A percentile compares a stretch with the other conserved stretches of the same genome.
Conservation (phyloP, 768 basidiomycete genomes). For the Podaxis carcinomalis region DNA sequence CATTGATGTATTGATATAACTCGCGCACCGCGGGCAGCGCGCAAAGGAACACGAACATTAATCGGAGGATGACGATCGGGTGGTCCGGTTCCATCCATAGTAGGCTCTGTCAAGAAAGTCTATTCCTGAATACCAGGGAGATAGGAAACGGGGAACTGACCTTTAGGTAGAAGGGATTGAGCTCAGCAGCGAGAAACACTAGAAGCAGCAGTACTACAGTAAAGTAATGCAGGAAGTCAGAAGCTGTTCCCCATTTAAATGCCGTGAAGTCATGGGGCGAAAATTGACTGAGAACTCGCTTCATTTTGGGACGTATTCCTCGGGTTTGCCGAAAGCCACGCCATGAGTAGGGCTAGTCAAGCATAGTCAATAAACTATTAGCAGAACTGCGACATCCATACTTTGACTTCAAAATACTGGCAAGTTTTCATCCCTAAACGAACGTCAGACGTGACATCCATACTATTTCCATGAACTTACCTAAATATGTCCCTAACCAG, state of each 20-base stretch:
- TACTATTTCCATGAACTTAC: conserved; percentile 31
- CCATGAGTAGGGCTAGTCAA: conserved; percentile 73
- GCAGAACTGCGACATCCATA: conserved; percentile 24
- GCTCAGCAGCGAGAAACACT: conserved; percentile 78
- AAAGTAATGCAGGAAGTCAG: conserved; percentile 68
- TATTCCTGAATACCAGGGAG: neutral
- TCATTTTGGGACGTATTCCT: conserved; percentile 75
- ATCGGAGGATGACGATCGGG: conserved; percentile 70
- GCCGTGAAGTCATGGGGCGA: conserved; percentile 86
- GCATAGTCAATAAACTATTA: conserved; percentile 11
- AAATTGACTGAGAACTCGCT: conserved; percentile 77
- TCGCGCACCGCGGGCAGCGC: conserved; percentile 85
- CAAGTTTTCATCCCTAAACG: conserved; percentile 78
- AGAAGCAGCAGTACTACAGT: conserved; percentile 72
- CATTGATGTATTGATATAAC: conserved; percentile 78
- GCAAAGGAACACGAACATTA: conserved; percentile 78
- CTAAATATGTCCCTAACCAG: conserved; percentile 83
- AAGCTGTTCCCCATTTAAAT: conserved; percentile 83
- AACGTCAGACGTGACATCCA: conserved; percentile 16
- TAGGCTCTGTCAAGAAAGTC: conserved; percentile 32
- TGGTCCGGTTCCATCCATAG: conserved; percentile 93
- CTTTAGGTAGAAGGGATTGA: conserved; percentile 88
- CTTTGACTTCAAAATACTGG: conserved; percentile 86
- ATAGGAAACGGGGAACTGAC: conserved; percentile 29
- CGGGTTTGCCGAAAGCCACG: conserved; percentile 76